Conservation (phyloP, 1,139 yeast species). For the Pneumocystis canis region DNA sequence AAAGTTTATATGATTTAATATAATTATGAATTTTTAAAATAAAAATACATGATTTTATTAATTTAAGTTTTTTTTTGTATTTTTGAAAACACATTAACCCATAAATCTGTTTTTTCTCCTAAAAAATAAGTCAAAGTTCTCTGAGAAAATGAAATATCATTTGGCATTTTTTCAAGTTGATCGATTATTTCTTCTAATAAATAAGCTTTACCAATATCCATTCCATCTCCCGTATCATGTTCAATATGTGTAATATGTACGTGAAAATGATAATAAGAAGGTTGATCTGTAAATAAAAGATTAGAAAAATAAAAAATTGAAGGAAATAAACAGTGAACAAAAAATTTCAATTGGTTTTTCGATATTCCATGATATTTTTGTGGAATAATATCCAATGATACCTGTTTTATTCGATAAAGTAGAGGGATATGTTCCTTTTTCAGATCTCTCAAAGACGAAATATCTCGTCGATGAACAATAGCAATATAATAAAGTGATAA, state of each 20-base stretch:
- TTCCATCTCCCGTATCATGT: constrained; percentile 64
- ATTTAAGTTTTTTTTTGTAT: background rate
- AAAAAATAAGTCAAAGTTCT: constrained; percentile 41
- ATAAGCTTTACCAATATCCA: constrained; percentile 66
- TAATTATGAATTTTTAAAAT: background rate
- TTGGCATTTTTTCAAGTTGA: constrained; percentile 41
- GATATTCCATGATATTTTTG: constrained; percentile 30
- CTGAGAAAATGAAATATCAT: constrained; percentile 34
- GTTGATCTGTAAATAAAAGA: constrained; percentile 38
- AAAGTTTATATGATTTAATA: background rate
- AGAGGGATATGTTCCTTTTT: constrained; percentile 43
- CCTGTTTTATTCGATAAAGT: constrained; percentile 33
- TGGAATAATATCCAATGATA: constrained; percentile 36
- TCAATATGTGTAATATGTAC: constrained; percentile 70
- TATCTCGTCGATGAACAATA: constrained; percentile 55
- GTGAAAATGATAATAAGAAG: constrained; percentile 91
- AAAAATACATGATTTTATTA: background rate
- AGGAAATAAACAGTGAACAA: constrained; percentile 40
- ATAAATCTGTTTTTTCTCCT: constrained; percentile 68
- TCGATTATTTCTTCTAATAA: constrained; percentile 72
- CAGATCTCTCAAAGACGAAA: constrained; percentile 67
- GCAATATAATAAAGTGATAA: constrained; percentile 65
- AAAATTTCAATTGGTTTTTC: constrained; percentile 47
- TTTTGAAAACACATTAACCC: constrained; percentile 29
- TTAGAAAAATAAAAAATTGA: background rate